These are phyloP conservation scores for Alternaria tenuissima DNA, from an alignment of 2,329 filamentous ascomycete genomes.

Conservation along the genomic window DNA sequence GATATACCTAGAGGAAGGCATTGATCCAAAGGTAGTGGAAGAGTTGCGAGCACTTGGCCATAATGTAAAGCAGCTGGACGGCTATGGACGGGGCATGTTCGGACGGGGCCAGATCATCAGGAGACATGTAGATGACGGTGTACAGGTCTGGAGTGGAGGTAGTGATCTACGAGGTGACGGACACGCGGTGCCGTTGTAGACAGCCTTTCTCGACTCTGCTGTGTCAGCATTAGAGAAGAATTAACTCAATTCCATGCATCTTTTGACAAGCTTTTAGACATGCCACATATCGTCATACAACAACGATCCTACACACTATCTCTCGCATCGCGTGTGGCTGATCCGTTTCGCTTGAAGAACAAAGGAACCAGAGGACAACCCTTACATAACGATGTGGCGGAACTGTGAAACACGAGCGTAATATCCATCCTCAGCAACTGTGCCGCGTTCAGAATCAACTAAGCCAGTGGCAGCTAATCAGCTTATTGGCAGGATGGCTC, in stretches of 20 bases:
- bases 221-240: background rate
- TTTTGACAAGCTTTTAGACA: background rate
- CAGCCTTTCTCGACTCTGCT: background rate
- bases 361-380: background rate
- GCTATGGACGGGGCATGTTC: slow-evolving; percentile 73
- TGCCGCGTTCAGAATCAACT: background rate
- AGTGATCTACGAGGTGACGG: slow-evolving; percentile 91
- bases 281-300: background rate
- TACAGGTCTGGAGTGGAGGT: slow-evolving; percentile 82
- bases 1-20: slow-evolving; percentile 85
- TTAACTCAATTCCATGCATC: background rate
- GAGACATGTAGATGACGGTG: slow-evolving; percentile 76
- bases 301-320: background rate
- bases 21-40: slow-evolving; percentile 71
- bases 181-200: slow-evolving; percentile 62
- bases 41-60: slow-evolving; percentile 77
- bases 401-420: background rate
- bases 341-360: background rate
- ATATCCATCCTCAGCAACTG: background rate
- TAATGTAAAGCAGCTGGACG: slow-evolving; percentile 72
- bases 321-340: background rate
- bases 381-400: background rate
- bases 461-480: background rate
- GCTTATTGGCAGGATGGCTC: background rate
- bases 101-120: slow-evolving; percentile 88